Evolutionary conservation across 495 filamentous ascomycete species (phyloP).

Genomic region (Thozetella sp.): DNA sequence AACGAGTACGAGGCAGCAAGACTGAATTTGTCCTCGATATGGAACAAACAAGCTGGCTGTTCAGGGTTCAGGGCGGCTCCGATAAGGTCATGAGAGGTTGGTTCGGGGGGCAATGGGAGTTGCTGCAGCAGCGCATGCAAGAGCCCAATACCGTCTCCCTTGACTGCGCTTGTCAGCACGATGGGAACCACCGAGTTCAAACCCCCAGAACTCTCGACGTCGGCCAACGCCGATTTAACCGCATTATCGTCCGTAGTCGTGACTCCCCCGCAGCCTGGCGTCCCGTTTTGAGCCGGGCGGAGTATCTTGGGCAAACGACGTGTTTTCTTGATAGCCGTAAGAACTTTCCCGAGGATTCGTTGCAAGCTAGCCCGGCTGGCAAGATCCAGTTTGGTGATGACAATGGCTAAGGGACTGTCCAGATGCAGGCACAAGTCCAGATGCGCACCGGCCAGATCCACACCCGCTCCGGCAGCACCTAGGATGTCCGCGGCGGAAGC

Average conservation of each 20-base stretch:
- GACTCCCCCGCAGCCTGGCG: conserved; percentile 32
- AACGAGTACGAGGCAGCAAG: conserved; percentile 52
- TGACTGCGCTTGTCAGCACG: conserved; percentile 83
- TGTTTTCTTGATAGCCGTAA: conserved; percentile 76
- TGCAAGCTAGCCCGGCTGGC: conserved; percentile 71
- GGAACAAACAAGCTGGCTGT: conserved; percentile 66
- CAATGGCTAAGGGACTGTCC: conserved; percentile 70
- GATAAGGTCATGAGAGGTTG: conserved; percentile 44
- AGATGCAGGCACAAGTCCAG: conserved; percentile 86
- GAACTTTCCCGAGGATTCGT: conserved; percentile 67
- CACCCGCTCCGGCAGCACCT: conserved; percentile 43
- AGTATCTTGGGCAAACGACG: conserved; percentile 75
- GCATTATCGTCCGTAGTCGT: conserved; percentile 48
- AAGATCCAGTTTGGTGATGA: conserved; percentile 90
- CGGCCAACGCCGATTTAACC: conserved; percentile 49
- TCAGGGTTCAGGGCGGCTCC: conserved; percentile 46
- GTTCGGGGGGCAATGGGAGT: conserved; percentile 69
- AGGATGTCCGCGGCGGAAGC: conserved; percentile 49
- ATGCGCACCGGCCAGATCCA: conserved; percentile 75
- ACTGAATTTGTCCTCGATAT: conserved; percentile 79
- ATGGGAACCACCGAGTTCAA: conserved; percentile 72
- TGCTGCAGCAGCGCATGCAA: conserved; percentile 80
- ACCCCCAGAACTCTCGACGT: conserved; percentile 44
- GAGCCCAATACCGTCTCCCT: conserved; percentile 77
- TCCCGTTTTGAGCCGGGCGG: conserved; percentile 38